Evolutionary conservation across 148 eudicot genomes (phyloP).

Genomic region (Chenopodium formosanum): DNA sequence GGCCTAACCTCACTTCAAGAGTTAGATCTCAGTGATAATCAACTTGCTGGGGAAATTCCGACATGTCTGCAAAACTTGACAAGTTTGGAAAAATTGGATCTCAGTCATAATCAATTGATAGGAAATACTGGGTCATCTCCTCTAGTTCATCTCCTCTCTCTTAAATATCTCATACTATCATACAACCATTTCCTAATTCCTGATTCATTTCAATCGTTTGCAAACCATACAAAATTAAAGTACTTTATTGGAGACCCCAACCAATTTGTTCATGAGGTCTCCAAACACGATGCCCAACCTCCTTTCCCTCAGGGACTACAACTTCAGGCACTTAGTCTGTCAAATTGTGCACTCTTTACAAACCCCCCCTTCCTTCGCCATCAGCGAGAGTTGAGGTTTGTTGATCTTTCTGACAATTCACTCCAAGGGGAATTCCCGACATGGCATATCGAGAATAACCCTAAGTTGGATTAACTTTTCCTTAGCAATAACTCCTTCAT

Average conservation of each 20-base stretch:
- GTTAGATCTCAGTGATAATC: slow-evolving; percentile 11
- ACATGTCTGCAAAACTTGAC: neutral
- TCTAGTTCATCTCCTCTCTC: neutral
- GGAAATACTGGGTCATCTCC: neutral
- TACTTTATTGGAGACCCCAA: neutral
- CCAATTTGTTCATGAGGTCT: too few relatives aligned
- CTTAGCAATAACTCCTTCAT: neutral
- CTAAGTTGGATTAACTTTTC: neutral
- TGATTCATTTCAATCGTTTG: neutral
- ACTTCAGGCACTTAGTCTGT: neutral
- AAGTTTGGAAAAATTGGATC: neutral
- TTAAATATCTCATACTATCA: neutral
- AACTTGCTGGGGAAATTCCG: neutral
- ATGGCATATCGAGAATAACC: neutral
- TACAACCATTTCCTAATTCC: neutral
- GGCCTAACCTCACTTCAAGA: neutral
- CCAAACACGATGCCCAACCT: too few relatives aligned
- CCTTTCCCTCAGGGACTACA: neutral
- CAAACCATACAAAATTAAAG: neutral
- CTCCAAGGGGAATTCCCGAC: neutral
- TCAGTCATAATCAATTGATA: neutral
- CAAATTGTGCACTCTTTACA: neutral
- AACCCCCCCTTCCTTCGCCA: neutral
- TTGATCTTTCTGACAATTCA: neutral
- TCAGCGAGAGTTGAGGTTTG: neutral